A percentile compares a stretch with the other conserved stretches of the same genome.
These are phyloP conservation scores for Geotrichum phurueaensis DNA, from an alignment of 1,139 yeast genomes.

Conservation along the genomic window DNA sequence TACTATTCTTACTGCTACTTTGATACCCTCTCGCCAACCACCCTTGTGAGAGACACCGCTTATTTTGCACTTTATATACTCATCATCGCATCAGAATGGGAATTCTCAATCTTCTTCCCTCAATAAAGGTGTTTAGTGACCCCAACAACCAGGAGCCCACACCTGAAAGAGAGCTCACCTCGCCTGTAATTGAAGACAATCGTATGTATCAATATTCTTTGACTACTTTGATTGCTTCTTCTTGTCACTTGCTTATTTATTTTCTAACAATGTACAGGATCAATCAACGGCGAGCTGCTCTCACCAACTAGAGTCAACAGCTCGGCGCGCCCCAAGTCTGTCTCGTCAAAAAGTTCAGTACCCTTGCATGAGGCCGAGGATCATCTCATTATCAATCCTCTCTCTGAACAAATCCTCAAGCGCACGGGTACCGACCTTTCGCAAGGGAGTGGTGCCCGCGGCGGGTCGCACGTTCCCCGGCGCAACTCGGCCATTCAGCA, in stretches of 20 bases:
- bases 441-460: not conserved
- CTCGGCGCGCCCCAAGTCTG: not conserved
- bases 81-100: constrained; percentile 4
- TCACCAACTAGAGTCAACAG: not conserved
- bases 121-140: constrained; percentile 2
- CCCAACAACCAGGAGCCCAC: not conserved
- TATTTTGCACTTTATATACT: not conserved
- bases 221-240: not conserved
- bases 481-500: constrained; percentile 1
- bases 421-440: constrained; percentile 4
- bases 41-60: not conserved
- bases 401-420: constrained; percentile 10
- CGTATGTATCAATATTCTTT: not conserved
- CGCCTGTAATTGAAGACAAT: not conserved
- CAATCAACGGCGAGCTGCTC: not conserved
- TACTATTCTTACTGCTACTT: not conserved
- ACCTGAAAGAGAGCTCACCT: not conserved
- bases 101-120: constrained; percentile 5
- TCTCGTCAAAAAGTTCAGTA: not conserved
- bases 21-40: not conserved
- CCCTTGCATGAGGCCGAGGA: not conserved
- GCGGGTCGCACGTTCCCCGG: not conserved
- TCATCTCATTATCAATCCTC: constrained; percentile 4
- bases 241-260: not conserved
- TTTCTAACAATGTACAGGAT: not conserved